Base-by-base conservation (phyloP, 208 protist genomes). In the Crithidia thermophila region DNA sequence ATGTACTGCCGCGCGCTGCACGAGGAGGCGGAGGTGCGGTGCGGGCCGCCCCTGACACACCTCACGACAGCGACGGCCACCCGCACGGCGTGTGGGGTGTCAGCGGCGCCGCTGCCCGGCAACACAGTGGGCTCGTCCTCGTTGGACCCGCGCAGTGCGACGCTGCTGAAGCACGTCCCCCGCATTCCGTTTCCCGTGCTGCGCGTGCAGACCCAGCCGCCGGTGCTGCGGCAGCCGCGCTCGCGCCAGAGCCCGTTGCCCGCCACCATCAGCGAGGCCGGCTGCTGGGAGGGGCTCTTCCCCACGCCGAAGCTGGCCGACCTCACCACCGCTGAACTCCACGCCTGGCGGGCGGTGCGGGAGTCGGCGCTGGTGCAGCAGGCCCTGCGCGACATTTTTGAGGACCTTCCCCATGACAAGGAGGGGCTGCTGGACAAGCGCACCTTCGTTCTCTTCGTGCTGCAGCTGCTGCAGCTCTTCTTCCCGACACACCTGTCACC, bases 391-490 rank as follows among this genome's bases (percentile, higher is more conserved):
- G 90, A 93, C 75, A 64, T 93, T 43, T 95, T 83, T 58, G 68
- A 89, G 28, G 49, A 72, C n/a, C 82, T 93, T 10, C 72, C 69
- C 9, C 71, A 77, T 28, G 83, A 94, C 61, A 65, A 56, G 62
- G 78, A 87, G 21, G 77, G 77, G 1, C 57, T 77, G 11, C 28
- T 96, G 40, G 77, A 77, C 52, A 93, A 94, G 73, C 64, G 66
- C 21, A 71, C 75, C 11, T 96, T 75, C 45, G 73, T 91, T 0
- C 74, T 85, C 49, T 96, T 96, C 79, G 71, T 94, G 25, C 69
- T 88, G 39, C 75, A 87, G 57, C 67, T 96, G 40, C 72, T 96
- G 7, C 61, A 94, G 46, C 58, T 96, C 8, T 96, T 96, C 72
- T 91, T 96, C 43, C 91, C 91, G 2, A 87, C 80, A 2, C 69